These are phyloP conservation scores for Melampsora larici-populina DNA, from an alignment of 1,284 basidiomycete genomes.

Conservation along the genomic window DNA sequence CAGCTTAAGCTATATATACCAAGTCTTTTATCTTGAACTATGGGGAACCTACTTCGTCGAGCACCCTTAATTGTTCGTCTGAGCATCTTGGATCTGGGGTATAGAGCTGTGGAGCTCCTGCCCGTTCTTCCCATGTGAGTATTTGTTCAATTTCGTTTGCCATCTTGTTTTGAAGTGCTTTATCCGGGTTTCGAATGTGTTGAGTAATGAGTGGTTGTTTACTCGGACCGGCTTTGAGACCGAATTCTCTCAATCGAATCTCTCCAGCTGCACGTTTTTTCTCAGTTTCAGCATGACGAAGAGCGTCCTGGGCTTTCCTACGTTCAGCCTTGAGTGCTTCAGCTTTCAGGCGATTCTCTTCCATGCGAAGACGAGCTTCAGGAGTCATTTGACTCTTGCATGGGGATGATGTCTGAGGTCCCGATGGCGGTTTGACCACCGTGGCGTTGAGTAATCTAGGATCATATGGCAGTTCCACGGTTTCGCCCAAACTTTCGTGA, in stretches of 20 bases:
- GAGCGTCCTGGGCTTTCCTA: no score
- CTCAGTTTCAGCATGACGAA: background rate
- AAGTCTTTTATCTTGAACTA: background rate
- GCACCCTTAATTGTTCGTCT: slow-evolving; percentile 27
- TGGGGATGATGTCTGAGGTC: no score
- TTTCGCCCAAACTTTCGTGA: no score
- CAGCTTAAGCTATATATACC: background rate
- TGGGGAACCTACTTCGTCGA: slow-evolving; percentile 19
- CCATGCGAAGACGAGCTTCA: no score
- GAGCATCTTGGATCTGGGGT: slow-evolving; percentile 38
- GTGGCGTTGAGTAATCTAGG: no score
- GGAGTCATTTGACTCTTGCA: no score
- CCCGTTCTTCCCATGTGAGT: background rate
- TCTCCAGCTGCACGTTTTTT: slow-evolving; percentile 34
- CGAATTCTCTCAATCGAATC: slow-evolving; percentile 29
- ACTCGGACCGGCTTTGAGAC: background rate
- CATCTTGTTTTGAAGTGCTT: background rate
- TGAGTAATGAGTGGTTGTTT: background rate
- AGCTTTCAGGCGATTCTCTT: background rate
- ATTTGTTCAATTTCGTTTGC: background rate
- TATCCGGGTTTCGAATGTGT: background rate
- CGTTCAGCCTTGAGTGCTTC: background rate
- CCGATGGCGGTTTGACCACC: no score
- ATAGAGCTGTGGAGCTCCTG: background rate
- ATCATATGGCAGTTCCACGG: no score